A percentile compares a stretch with the other conserved stretches of the same genome.
These are phyloP conservation scores for Zancudomyces culisetae DNA, from an alignment of 371 early-diverging fungal genomes.

Conservation along the genomic window DNA sequence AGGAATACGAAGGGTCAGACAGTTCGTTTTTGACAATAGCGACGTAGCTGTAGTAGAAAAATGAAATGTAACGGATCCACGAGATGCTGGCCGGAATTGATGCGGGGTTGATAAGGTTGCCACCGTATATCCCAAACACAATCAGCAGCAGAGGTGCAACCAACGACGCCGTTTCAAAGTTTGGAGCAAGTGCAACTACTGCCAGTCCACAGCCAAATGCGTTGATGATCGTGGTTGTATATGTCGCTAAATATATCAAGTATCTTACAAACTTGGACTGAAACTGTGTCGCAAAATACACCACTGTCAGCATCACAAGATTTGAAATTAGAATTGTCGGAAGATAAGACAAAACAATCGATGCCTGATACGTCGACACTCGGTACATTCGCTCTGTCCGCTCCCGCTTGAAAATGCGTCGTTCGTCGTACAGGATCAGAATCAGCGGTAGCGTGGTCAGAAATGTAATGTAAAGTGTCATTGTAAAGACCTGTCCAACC, in stretches of 20 bases:
- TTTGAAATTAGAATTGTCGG: conserved; percentile 15
- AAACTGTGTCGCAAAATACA: conserved; percentile 23
- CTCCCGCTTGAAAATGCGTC: conserved; percentile 19
- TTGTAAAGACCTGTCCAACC: conserved; percentile 22
- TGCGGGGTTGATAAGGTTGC: conserved; percentile 22
- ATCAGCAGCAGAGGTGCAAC: conserved; percentile 23
- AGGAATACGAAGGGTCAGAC: conserved; percentile 13
- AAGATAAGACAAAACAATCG: conserved; percentile 13
- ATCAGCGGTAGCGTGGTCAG: conserved; percentile 15
- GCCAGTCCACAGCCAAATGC: conserved; percentile 15
- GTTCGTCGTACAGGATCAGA: conserved; percentile 14
- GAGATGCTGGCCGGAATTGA: conserved; percentile 15
- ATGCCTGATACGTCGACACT: conserved; percentile 17
- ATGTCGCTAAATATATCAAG: conserved; percentile 8
- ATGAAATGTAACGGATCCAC: conserved; percentile 24
- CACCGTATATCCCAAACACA: conserved; percentile 28
- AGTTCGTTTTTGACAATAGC: conserved; percentile 23
- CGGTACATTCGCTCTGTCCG: conserved; percentile 16
- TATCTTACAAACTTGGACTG: conserved; percentile 6
- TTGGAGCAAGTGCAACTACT: conserved; percentile 12
- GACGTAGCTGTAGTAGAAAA: conserved; percentile 21
- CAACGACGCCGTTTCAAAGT: conserved; percentile 25
- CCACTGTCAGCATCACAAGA: conserved; percentile 14
- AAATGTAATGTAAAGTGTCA: conserved; percentile 17
- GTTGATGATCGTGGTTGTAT: conserved; percentile 12